Evolutionary conservation across 2,329 filamentous ascomycete genomes (phyloP).

Genomic region (Shiraia sp.): DNA sequence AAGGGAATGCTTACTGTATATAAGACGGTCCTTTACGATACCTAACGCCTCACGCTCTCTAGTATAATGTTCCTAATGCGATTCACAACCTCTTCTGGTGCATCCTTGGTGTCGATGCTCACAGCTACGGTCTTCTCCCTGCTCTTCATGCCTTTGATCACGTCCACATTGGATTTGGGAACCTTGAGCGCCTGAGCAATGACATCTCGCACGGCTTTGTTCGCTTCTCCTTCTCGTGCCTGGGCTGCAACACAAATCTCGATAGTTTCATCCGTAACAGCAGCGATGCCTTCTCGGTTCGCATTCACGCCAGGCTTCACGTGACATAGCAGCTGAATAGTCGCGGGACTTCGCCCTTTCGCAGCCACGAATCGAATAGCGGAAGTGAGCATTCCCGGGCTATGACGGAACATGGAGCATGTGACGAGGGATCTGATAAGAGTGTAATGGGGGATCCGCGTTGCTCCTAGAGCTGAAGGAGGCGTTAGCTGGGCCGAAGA

Average conservation of each 20-base stretch:
- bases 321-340: constrained; percentile 65
- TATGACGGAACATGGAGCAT: background rate
- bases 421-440: background rate
- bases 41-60: constrained; percentile 16
- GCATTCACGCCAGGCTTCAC: constrained; percentile 69
- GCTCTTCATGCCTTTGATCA: constrained; percentile 66
- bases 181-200: constrained; percentile 65
- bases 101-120: constrained; percentile 10
- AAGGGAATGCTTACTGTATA: constrained; percentile 8
- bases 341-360: constrained; percentile 19
- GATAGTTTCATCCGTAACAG: constrained; percentile 60
- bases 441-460: no score
- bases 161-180: constrained; percentile 65
- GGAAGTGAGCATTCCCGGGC: constrained; percentile 3
- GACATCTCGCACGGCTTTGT: constrained; percentile 66
- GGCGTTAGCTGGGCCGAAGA: background rate
- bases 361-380: constrained; percentile 35
- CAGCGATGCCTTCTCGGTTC: constrained; percentile 63
- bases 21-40: constrained; percentile 15
- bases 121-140: constrained; percentile 61
- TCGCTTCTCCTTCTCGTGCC: constrained; percentile 69
- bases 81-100: constrained; percentile 29
- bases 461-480: background rate
- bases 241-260: constrained; percentile 69
- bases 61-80: constrained; percentile 30